Evolutionary conservation across 164 flowering plant genomes (phyloP).

Genomic region (Magnolia kwangsiensis): DNA sequence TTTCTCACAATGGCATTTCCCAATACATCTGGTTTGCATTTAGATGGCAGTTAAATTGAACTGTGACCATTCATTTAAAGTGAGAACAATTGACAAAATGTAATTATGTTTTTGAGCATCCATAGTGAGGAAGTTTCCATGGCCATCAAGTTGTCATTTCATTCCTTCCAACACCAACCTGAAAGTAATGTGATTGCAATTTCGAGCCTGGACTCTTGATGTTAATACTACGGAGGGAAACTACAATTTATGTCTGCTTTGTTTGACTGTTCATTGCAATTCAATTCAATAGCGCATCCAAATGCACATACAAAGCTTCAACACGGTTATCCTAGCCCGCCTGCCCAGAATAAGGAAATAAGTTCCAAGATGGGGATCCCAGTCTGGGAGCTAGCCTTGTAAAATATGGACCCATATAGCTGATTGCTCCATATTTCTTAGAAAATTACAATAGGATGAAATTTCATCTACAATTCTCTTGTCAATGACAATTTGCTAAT

Average conservation of each 20-base stretch:
- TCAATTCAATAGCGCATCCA: background rate
- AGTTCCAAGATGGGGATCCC: background rate
- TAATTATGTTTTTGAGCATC: background rate
- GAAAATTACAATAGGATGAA: background rate
- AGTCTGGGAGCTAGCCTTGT: background rate
- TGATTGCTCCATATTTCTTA: background rate
- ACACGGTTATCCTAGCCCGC: background rate
- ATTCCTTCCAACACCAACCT: background rate
- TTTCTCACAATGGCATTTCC: background rate
- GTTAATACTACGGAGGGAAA: background rate
- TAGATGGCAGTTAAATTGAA: background rate
- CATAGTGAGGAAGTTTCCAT: background rate
- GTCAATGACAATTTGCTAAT: background rate
- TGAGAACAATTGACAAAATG: background rate
- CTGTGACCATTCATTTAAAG: background rate
- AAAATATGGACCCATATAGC: background rate
- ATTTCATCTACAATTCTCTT: background rate
- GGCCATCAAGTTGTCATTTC: background rate
- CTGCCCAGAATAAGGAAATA: background rate
- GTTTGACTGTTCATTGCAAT: background rate
- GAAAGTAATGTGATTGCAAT: background rate
- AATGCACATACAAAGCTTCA: background rate
- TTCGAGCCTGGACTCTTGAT: background rate
- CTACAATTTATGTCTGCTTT: background rate
- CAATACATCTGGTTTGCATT: background rate